phyloP scores from a whole-genome alignment of 176 grass and related monocot species.

The Oryza coarctata region DNA sequence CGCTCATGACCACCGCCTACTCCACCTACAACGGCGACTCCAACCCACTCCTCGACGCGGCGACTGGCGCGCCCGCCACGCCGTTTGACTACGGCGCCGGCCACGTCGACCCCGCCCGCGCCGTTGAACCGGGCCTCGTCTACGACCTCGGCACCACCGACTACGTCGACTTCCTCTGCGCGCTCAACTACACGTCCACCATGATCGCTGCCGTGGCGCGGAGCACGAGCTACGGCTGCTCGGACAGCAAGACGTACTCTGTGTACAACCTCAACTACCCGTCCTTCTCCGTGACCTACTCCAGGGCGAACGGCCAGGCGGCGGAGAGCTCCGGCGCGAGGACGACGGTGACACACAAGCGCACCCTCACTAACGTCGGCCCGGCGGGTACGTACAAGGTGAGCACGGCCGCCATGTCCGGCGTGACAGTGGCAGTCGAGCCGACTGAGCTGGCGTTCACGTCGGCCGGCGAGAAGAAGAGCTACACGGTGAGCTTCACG shows the following conservation, averaged over 20 bases:
- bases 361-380: slow-evolving; percentile 82
- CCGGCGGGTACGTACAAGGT: slow-evolving; percentile 62
- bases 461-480: slow-evolving; percentile 64
- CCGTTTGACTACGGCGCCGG: slow-evolving; percentile 90
- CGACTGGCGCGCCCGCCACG: slow-evolving; percentile 56
- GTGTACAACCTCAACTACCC: slow-evolving; percentile 77
- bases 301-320: slow-evolving; percentile 49
- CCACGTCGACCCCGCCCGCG: slow-evolving; percentile 59
- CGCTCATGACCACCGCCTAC: slow-evolving; percentile 95
- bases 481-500: slow-evolving; percentile 74
- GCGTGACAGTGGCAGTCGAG: slow-evolving; percentile 52
- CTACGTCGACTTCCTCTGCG: slow-evolving; percentile 87
- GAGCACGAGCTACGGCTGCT: slow-evolving; percentile 39
- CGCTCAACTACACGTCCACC: slow-evolving; percentile 72
- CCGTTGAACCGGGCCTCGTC: slow-evolving; percentile 68
- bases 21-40: slow-evolving; percentile 42
- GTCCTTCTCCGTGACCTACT: slow-evolving; percentile 67
- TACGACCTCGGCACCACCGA: slow-evolving; percentile 59
- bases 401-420: slow-evolving; percentile 20
- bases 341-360: slow-evolving; percentile 59
- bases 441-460: slow-evolving; percentile 67
- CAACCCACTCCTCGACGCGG: slow-evolving; percentile 53
- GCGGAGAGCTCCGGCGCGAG: neutral
- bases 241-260: slow-evolving; percentile 48
- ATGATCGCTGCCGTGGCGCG: slow-evolving; percentile 72